A percentile compares a stretch with the other conserved stretches of the same genome.
Conservation (phyloP, 495 filamentous ascomycete genomes). For the Penicillium crystallinum region DNA sequence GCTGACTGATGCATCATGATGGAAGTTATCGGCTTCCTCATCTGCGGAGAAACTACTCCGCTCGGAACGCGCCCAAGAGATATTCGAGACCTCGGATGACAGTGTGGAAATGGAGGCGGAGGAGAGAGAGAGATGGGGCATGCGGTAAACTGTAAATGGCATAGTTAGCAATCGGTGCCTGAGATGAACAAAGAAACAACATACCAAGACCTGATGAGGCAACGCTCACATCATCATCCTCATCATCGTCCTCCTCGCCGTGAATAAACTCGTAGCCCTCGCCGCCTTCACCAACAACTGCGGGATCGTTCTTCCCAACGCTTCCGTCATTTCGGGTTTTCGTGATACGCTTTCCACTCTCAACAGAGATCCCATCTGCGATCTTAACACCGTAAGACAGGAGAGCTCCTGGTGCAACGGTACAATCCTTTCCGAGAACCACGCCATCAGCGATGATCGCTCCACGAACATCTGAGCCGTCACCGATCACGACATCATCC, state of each 20-base stretch:
- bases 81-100: constrained; percentile 45
- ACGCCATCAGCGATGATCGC: constrained; percentile 72
- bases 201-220: constrained; percentile 50
- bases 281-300: constrained; percentile 40
- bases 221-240: constrained; percentile 38
- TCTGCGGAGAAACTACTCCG: constrained; percentile 55
- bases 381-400: constrained; percentile 76
- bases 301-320: constrained; percentile 46
- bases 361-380: constrained; percentile 52
- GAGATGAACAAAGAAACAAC: constrained; percentile 13
- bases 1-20: constrained; percentile 78
- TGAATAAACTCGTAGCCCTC: constrained; percentile 47
- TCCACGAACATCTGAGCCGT: constrained; percentile 61
- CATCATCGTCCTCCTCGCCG: constrained; percentile 42
- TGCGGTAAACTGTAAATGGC: constrained; percentile 58
- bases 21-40: constrained; percentile 64
- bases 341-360: constrained; percentile 50
- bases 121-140: constrained; percentile 63
- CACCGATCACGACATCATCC: constrained; percentile 73
- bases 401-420: constrained; percentile 64
- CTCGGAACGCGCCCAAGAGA: constrained; percentile 47
- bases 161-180: constrained; percentile 17
- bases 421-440: constrained; percentile 64
- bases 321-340: constrained; percentile 44
- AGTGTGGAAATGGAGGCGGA: constrained; percentile 74